A percentile compares a stretch with the other conserved stretches of the same genome.
phyloP scores from a whole-genome alignment of 108 stramenopile species.

The Skeletonema tropicum region DNA sequence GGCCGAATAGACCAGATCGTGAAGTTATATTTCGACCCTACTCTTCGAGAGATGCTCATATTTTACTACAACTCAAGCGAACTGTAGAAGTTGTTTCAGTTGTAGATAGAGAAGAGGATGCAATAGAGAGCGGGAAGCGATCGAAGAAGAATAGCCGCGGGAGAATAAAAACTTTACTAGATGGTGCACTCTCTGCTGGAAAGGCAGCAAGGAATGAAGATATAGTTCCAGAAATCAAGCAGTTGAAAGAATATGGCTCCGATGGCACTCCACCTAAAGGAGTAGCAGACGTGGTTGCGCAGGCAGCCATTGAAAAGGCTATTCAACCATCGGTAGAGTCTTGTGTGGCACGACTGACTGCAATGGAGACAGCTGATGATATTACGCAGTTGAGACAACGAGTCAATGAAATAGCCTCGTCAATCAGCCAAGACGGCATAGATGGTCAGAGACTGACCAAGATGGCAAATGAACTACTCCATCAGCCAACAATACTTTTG shows the following conservation, averaged over 20 bases:
- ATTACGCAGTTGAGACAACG: slow-evolving; percentile 40
- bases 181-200: slow-evolving; percentile 69
- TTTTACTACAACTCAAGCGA: slow-evolving; percentile 80
- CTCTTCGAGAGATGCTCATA: slow-evolving; percentile 81
- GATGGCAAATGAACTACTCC: slow-evolving; percentile 48
- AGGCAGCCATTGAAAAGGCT: slow-evolving; percentile 53
- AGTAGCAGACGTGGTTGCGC: slow-evolving; percentile 16
- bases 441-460: slow-evolving; percentile 18
- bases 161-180: slow-evolving; percentile 57
- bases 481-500: slow-evolving; percentile 57
- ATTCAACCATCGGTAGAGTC: slow-evolving; percentile 49
- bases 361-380: slow-evolving; percentile 23
- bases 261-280: slow-evolving; percentile 57
- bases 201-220: slow-evolving; percentile 71
- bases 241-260: slow-evolving; percentile 57
- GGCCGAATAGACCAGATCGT: slow-evolving; percentile 71
- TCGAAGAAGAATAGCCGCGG: slow-evolving; percentile 18
- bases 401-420: slow-evolving; percentile 23
- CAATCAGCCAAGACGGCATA: slow-evolving; percentile 5
- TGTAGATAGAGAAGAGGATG: slow-evolving; percentile 4
- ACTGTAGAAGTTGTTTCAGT: slow-evolving; percentile 56
- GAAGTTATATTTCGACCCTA: slow-evolving; percentile 76
- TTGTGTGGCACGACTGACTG: slow-evolving; percentile 36
- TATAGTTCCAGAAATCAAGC: slow-evolving; percentile 52
- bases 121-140: neutral